Conservation (phyloP, 768 basidiomycete genomes). For the Termitomyces titanicus region DNA sequence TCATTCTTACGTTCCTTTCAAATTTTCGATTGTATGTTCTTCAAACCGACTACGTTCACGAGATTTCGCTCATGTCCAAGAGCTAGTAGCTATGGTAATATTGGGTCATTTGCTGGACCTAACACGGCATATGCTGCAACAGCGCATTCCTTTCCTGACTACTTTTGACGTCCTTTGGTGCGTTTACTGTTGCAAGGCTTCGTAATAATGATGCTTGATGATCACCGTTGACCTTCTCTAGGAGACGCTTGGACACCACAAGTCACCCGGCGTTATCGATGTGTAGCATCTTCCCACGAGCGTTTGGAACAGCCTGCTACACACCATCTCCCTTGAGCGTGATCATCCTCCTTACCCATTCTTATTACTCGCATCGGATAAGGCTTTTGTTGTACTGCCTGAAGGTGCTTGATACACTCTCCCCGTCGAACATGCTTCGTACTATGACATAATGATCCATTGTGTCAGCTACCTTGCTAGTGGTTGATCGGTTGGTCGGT, state of each 20-base stretch:
- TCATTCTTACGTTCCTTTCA: constrained; percentile 38
- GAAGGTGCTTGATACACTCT: background rate
- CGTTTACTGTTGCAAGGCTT: background rate
- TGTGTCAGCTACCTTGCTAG: constrained; percentile 32
- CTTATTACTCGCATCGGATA: constrained; percentile 27
- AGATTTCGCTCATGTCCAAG: background rate
- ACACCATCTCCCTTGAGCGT: constrained; percentile 9
- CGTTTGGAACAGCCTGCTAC: constrained; percentile 12
- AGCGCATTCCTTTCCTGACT: constrained; percentile 14
- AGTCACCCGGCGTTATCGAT: constrained; percentile 23
- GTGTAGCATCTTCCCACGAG: constrained; percentile 21
- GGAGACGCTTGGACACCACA: background rate
- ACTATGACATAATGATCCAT: constrained; percentile 28
- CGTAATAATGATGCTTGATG: background rate
- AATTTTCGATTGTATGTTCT: constrained; percentile 31
- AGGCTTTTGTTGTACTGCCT: constrained; percentile 2
- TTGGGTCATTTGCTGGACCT: constrained; percentile 29
- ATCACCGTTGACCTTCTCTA: background rate
- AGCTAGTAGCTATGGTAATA: constrained; percentile 37
- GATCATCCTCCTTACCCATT: constrained; percentile 28
- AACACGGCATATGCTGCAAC: background rate
- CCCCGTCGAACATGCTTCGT: background rate
- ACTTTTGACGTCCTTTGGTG: constrained; percentile 25
- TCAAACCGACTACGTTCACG: background rate
- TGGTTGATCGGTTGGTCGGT: too few relatives aligned